Base-by-base conservation (phyloP, 2,329 filamentous ascomycete genomes). In the Fusarium austroafricanum region DNA sequence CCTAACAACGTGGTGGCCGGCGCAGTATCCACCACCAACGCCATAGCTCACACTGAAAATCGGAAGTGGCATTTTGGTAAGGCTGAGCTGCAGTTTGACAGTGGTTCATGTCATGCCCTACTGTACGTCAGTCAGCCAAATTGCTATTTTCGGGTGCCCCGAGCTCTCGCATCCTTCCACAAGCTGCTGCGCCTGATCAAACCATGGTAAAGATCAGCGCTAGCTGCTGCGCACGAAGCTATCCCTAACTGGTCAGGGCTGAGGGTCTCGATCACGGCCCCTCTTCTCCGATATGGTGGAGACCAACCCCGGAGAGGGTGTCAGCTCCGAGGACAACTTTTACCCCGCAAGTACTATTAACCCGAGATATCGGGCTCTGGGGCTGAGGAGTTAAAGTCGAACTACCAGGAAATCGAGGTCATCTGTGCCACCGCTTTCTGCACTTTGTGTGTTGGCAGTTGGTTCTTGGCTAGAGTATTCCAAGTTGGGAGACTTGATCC, bases 141-240 rank as follows among this genome's bases (percentile, higher is more conserved):
- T 42, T 26, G 53, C 65, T 67, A 68, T 67, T 65, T 67, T 65
- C 39, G 50, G 64, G 31, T 61, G 39, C 17, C 33, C 49, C 26
- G 39, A 50, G 49, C 49, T 59, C 33, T 40, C 15, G 23, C 20
- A 29, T 26, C 50, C 39, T 44, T 18, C 10, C n/a, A 39, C 28
- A 23, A 20, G 59, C 37, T 61, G 59, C 61, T 65, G 54, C 61
- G 61, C 61, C 61, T 28, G 21, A 42, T 50, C 43, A 54, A 18
- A 35, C 18, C 11, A 55, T 8, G 33, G 26, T 20, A 4, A 51
- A 45, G 39, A 54, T 54, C 47, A 64, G 64, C 58, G 40, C 52
- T 68, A 67, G 39, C 29, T 47, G 11, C 33, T 45, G 38, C 18
- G 17, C 17, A 66, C 15, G 26, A 39, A 20, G 44, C 43, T 47